Conservation (phyloP, 805 yeast genomes). For the Nakazawaea wyomingensis region DNA sequence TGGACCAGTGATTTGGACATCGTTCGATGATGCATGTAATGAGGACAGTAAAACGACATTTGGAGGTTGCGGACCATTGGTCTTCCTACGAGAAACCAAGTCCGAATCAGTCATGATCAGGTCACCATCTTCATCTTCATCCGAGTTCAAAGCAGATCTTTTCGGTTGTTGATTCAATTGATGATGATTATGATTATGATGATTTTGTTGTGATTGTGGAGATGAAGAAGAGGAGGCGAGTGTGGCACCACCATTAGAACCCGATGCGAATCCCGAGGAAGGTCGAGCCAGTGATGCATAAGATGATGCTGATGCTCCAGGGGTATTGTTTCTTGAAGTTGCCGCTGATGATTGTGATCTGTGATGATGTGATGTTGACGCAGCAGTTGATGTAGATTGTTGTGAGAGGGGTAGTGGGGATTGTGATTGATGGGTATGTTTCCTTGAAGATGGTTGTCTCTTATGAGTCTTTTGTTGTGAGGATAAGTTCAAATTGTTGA, state of each 20-base stretch:
- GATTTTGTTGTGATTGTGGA: not conserved
- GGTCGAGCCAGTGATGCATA: too few relatives aligned
- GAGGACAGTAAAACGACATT: conserved; percentile 11
- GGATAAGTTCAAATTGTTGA: not conserved
- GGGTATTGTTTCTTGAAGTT: too few relatives aligned
- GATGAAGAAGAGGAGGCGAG: too few relatives aligned
- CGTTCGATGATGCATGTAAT: conserved; percentile 1
- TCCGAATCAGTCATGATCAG: not conserved
- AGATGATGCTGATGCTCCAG: too few relatives aligned
- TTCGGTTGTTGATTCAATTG: not conserved
- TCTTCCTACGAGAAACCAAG: not conserved
- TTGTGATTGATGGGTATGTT: conserved; percentile 1
- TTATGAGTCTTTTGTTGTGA: conserved; percentile 1
- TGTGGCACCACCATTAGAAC: too few relatives aligned
- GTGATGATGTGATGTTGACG: too few relatives aligned
- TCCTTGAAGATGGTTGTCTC: conserved; percentile 4
- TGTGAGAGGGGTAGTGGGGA: too few relatives aligned
- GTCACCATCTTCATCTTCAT: not conserved
- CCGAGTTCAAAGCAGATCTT: too few relatives aligned
- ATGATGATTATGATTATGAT: not conserved
- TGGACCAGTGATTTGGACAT: not conserved
- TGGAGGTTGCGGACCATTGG: conserved; percentile 3
- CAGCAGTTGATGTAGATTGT: too few relatives aligned
- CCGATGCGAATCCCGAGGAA: too few relatives aligned
- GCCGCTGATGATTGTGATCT: too few relatives aligned